phyloP scores from a whole-genome alignment of 495 filamentous ascomycete genomes.

The Penicillium waksmanii region DNA sequence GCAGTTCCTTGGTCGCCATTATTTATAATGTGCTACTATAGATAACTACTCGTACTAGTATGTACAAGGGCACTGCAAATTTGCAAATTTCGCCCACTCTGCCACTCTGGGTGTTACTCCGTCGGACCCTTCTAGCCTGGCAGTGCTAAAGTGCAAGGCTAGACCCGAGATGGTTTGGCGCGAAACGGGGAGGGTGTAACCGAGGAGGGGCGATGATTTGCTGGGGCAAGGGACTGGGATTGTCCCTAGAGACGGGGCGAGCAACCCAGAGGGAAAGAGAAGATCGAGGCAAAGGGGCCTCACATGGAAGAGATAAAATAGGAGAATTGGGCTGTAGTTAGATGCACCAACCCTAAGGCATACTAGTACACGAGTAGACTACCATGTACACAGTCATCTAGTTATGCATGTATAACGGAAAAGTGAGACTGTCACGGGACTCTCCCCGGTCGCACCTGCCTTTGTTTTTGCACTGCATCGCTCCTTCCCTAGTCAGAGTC shows the following conservation, averaged over 20 bases:
- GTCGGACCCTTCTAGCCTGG: not conserved
- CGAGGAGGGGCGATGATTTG: constrained; percentile 3
- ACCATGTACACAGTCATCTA: no score
- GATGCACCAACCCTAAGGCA: no score
- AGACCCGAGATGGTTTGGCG: constrained; percentile 1
- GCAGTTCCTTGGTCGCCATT: no score
- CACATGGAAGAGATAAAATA: not conserved
- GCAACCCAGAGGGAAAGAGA: not conserved
- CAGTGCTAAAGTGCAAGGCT: not conserved
- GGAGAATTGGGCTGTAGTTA: no score
- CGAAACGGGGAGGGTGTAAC: constrained; percentile 1
- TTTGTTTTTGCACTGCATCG: not conserved
- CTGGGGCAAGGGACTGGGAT: constrained; percentile 15
- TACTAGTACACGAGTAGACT: no score
- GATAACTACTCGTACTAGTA: no score
- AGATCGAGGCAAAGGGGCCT: not conserved
- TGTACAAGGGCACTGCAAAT: no score
- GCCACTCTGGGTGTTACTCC: no score
- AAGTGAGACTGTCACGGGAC: not conserved
- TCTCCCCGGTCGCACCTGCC: not conserved
- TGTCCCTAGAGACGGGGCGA: constrained; percentile 23
- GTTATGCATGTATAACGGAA: not conserved
- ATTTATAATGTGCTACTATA: no score
- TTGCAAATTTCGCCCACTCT: no score
- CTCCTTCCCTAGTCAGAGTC: not conserved